A percentile compares a stretch with the other conserved stretches of the same genome.
These are phyloP conservation scores for Teratosphaeria pseudoeucalypti DNA, from an alignment of 2,329 filamentous ascomycete genomes.

Conservation along the genomic window DNA sequence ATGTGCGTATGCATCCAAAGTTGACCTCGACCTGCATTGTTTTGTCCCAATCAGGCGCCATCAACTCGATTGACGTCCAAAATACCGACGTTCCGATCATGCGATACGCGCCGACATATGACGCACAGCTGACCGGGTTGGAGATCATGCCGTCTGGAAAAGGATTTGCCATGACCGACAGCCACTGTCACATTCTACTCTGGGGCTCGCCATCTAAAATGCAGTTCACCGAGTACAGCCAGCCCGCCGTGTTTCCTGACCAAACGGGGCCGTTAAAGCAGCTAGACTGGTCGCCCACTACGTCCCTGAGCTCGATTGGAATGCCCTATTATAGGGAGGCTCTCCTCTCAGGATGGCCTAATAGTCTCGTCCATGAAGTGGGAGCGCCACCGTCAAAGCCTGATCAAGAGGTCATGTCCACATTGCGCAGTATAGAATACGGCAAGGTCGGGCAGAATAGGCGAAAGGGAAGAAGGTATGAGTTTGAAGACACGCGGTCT, in stretches of 20 bases:
- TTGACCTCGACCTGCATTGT: conserved; percentile 94
- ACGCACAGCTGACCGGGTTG: conserved; percentile 62
- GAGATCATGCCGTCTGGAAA: conserved; percentile 84
- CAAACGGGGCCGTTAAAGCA: conserved; percentile 32
- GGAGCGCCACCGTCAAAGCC: conserved; percentile 70
- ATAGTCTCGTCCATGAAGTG: conserved; percentile 71
- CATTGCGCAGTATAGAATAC: conserved; percentile 61
- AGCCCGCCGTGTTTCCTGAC: conserved; percentile 68
- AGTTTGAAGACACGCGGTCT: conserved; percentile 47
- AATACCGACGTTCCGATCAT: conserved; percentile 83
- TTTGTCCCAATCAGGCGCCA: conserved; percentile 80
- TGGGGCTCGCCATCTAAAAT: conserved; percentile 83
- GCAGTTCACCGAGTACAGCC: conserved; percentile 73
- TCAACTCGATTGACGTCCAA: conserved; percentile 92
- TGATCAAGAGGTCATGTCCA: conserved; percentile 58
- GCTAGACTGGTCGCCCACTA: conserved; percentile 43
- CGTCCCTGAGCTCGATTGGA: conserved; percentile 74
- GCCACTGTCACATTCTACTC: conserved; percentile 67
- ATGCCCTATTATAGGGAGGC: conserved; percentile 89
- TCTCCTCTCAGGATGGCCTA: conserved; percentile 82
- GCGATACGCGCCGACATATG: conserved; percentile 66
- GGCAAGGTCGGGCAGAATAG: conserved; percentile 42
- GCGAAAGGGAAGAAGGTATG: conserved; percentile 64
- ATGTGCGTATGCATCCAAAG: conserved; percentile 90
- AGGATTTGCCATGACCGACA: conserved; percentile 70